Conservation (phyloP, 345 rosid species). For the Punica granatum region DNA sequence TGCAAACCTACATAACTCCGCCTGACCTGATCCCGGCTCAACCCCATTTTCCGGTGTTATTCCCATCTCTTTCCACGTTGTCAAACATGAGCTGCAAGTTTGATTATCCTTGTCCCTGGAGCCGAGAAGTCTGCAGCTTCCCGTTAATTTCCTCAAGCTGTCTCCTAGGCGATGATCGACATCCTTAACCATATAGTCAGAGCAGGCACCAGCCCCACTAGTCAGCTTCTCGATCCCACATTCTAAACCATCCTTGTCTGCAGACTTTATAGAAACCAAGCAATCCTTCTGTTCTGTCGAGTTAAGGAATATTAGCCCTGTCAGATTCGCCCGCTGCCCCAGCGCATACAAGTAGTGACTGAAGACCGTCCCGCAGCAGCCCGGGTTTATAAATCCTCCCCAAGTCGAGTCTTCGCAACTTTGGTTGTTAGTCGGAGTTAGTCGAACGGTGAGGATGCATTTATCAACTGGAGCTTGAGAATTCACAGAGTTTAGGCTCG, state of each 20-base stretch:
- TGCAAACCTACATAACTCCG: constrained; percentile 35
- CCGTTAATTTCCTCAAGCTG: constrained; percentile 16
- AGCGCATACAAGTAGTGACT: constrained; percentile 32
- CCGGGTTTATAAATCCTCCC: constrained; percentile 27
- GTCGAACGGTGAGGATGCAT: background rate
- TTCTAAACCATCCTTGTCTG: constrained; percentile 10
- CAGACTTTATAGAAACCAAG: constrained; percentile 18
- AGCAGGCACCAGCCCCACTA: constrained; percentile 35
- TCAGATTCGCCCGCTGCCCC: constrained; percentile 28
- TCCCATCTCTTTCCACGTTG: constrained; percentile 31
- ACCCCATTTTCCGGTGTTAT: constrained; percentile 12
- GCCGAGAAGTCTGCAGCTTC: constrained; percentile 23
- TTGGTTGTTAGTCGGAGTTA: constrained; percentile 3
- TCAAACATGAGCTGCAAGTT: constrained; percentile 25
- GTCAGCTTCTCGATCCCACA: constrained; percentile 38
- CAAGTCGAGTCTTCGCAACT: constrained; percentile 20
- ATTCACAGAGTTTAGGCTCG: background rate
- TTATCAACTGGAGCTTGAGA: too few species aligned
- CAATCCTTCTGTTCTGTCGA: constrained; percentile 30
- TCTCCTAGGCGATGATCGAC: constrained; percentile 21
- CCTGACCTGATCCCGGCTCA: constrained; percentile 7
- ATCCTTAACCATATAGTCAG: constrained; percentile 26
- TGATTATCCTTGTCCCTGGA: constrained; percentile 3
- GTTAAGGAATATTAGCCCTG: constrained; percentile 32
- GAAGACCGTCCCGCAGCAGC: constrained; percentile 28